Evolutionary conservation across 116 monocot genomes (phyloP), one percentile per base, ranked within the genome.

Genomic region (Phalaenopsis hybrid): DNA sequence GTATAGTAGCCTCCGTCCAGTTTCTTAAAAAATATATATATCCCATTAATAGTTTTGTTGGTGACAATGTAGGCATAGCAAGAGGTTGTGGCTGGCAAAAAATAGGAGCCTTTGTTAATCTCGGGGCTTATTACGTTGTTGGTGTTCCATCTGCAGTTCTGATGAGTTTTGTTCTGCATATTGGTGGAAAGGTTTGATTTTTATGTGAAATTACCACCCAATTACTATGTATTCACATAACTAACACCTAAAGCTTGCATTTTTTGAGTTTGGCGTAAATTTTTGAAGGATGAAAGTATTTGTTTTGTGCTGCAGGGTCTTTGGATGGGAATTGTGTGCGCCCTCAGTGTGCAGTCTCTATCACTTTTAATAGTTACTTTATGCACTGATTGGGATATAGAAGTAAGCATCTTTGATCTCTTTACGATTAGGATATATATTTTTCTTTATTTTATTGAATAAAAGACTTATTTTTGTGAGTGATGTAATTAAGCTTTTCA

Each of bases 291-390:
- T 70, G 69, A 41, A 48, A 17, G 1, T 80, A 31, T 67, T 46
- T 0, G 31, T 31, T 31, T 18, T 44, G 37, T 8, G 65, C 25
- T 23, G 55, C 83, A 90, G 92, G 92, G 88, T 16, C 88, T 90
- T 77, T 88, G 90, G 88, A 25, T 92, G 78, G 92, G 92, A 84
- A 85, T 92, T 55, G 82, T 84, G 57, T 90, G 87, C 81, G 92
- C 85, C 33, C 76, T 86, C 44, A 6, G 73, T 6, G 84, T 87
- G 1, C 92, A 93, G 86, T 67, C 81, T n/a, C 33, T 83, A 63
- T 57, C 86, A 80, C 83, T 87, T 76, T 33, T 76, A 2, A 80
- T 67, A 2, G 72, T 87, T 15, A 87, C 87, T 23, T 10, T 86
- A 61, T 80, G 37, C 81, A 89, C 87, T 4, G 50, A 90, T 50